Evolutionary conservation across 176 grass and related monocot species (phyloP).

Genomic region (Phragmites australis): DNA sequence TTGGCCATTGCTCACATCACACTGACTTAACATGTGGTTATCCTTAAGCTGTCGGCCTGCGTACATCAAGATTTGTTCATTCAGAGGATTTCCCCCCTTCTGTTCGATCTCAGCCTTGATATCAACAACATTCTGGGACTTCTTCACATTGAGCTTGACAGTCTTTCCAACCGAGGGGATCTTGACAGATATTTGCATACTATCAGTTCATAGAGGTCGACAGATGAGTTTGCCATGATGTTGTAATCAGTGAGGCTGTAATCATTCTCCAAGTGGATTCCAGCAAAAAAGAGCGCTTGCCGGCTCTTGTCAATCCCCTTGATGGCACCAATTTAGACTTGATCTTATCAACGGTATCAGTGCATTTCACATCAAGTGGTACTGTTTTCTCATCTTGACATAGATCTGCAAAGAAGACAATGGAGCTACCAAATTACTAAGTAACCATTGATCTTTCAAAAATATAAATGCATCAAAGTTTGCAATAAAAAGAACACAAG

Average conservation of each 20-base stretch:
- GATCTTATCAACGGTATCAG: constrained; percentile 41
- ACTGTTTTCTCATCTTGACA: constrained; percentile 47
- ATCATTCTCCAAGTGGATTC: constrained; percentile 42
- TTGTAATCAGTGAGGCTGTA: constrained; percentile 44
- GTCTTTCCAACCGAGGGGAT: constrained; percentile 49
- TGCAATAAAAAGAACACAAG: constrained; percentile 18
- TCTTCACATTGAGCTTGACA: constrained; percentile 46
- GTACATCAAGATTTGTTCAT: constrained; percentile 40
- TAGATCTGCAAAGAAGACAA: constrained; percentile 33
- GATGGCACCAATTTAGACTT: constrained; percentile 38
- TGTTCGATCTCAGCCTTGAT: constrained; percentile 35
- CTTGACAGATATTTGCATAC: constrained; percentile 38
- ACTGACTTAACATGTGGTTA: constrained; percentile 30
- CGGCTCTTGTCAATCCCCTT: constrained; percentile 44
- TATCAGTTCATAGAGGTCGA: constrained; percentile 44
- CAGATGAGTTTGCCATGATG: constrained; percentile 39
- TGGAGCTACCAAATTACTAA: constrained; percentile 3
- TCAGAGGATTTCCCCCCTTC: constrained; percentile 28
- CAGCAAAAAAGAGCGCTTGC: constrained; percentile 47
- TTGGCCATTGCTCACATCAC: constrained; percentile 32
- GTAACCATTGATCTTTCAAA: neutral
- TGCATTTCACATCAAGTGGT: constrained; percentile 37
- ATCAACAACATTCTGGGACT: constrained; percentile 39
- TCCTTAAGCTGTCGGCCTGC: constrained; percentile 39
- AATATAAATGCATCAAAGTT: neutral